Conservation (phyloP, 176 grass and related monocot genomes). For the Bromus sterilis region DNA sequence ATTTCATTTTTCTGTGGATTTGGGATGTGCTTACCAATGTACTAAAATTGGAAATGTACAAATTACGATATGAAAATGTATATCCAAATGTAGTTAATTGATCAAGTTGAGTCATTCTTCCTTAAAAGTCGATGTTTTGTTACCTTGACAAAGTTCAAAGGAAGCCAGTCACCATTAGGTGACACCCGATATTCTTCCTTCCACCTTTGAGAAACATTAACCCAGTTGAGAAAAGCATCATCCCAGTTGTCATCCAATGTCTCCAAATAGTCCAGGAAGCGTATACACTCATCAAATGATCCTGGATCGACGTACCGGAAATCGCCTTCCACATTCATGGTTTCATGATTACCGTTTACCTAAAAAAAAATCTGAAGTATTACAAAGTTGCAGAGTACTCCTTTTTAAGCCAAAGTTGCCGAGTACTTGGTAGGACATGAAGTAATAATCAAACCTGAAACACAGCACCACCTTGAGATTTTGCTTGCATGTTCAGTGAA, state of each 20-base stretch:
- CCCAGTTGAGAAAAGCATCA: slow-evolving; percentile 77
- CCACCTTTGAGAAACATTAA: slow-evolving; percentile 44
- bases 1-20: neutral
- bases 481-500: slow-evolving; percentile 59
- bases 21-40: neutral
- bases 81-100: neutral
- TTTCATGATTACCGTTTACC: slow-evolving; percentile 96
- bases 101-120: neutral
- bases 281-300: slow-evolving; percentile 75
- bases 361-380: neutral
- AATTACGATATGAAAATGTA: neutral
- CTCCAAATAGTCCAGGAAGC: slow-evolving; percentile 77
- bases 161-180: slow-evolving; percentile 35
- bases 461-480: slow-evolving; percentile 81
- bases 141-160: slow-evolving; percentile 79
- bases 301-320: slow-evolving; percentile 69
- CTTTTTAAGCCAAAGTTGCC: too few species aligned
- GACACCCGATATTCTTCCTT: slow-evolving; percentile 30
- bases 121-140: neutral
- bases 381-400: neutral
- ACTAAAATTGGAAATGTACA: neutral
- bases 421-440: neutral
- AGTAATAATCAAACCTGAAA: slow-evolving; percentile 61
- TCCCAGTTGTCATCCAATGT: slow-evolving; percentile 69
- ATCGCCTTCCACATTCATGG: slow-evolving; percentile 90